A percentile compares a stretch with the other conserved stretches of the same genome.
Conservation (phyloP, 257 asterid species). For the Haberlea rhodopensis region DNA sequence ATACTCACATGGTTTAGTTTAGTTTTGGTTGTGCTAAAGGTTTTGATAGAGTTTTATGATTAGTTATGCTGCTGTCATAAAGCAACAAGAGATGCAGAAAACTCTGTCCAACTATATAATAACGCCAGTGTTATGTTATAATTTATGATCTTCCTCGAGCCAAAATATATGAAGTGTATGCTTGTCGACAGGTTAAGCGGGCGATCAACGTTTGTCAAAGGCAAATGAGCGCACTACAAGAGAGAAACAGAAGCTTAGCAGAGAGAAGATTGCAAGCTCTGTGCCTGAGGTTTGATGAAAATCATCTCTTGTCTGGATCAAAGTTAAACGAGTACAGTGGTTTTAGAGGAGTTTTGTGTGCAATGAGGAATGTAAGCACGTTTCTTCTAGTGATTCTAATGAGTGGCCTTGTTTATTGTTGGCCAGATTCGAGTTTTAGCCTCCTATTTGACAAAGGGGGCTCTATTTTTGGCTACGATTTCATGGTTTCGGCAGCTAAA, state of each 20-base stretch:
- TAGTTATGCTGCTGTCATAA: no score
- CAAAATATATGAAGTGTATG: background rate
- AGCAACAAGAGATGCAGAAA: no score
- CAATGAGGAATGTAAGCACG: conserved; percentile 68
- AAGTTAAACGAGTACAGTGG: conserved; percentile 68
- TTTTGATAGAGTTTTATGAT: no score
- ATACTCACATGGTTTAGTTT: no score
- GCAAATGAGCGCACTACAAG: conserved; percentile 54
- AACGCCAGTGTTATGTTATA: no score
- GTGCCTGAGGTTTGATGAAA: conserved; percentile 47
- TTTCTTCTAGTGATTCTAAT: conserved; percentile 55
- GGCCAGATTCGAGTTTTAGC: conserved; percentile 59
- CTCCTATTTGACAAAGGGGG: conserved; percentile 39
- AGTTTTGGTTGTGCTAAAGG: no score
- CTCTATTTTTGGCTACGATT: conserved; percentile 35
- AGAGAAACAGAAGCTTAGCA: conserved; percentile 56
- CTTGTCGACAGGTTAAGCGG: conserved; percentile 47
- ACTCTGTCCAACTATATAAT: no score
- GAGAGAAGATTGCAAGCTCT: conserved; percentile 52
- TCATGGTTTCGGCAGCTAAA: conserved; percentile 53
- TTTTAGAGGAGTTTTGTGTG: conserved; percentile 63
- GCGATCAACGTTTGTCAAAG: conserved; percentile 62
- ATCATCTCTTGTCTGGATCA: conserved; percentile 40
- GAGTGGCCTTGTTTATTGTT: conserved; percentile 62
- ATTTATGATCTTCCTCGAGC: no score